Percentiles rank a stretch among this genome's conserved stretches.
These are phyloP conservation scores for Solanum ossicruentum DNA, from an alignment of 257 asterid genomes.

Conservation along the genomic window DNA sequence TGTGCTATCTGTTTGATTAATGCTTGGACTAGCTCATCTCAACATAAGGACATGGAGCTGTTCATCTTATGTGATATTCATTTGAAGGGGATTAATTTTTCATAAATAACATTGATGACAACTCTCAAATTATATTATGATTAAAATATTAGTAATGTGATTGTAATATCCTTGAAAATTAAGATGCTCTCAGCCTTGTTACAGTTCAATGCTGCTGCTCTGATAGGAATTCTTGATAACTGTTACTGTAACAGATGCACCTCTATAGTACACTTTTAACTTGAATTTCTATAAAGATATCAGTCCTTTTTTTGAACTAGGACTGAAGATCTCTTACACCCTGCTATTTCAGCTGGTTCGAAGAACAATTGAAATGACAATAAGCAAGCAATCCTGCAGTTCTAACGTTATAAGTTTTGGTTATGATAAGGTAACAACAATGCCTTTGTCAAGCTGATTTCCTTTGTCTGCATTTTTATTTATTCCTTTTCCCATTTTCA, in stretches of 20 bases:
- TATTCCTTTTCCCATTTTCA: neutral
- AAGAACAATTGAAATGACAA: constrained; percentile 48
- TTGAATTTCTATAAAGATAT: neutral
- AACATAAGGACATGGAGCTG: neutral
- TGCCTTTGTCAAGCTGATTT: neutral
- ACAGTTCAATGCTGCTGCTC: neutral
- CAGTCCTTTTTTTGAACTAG: neutral
- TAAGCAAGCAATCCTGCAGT: constrained; percentile 25
- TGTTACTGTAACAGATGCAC: neutral
- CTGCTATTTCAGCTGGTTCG: constrained; percentile 42
- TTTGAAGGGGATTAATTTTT: neutral
- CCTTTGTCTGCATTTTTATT: neutral
- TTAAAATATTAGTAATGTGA: neutral
- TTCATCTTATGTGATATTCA: neutral
- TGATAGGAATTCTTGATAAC: neutral
- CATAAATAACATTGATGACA: neutral
- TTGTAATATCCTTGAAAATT: neutral
- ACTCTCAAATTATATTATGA: neutral
- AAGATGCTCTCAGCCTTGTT: neutral
- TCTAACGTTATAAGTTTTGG: constrained; percentile 44
- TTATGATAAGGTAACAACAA: constrained; percentile 40
- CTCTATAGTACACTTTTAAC: neutral
- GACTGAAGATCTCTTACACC: neutral
- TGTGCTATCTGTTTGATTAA: neutral
- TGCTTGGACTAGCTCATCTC: neutral